phyloP scores from a whole-genome alignment of 1,284 basidiomycete species.

The Rhodotorula sp. region DNA sequence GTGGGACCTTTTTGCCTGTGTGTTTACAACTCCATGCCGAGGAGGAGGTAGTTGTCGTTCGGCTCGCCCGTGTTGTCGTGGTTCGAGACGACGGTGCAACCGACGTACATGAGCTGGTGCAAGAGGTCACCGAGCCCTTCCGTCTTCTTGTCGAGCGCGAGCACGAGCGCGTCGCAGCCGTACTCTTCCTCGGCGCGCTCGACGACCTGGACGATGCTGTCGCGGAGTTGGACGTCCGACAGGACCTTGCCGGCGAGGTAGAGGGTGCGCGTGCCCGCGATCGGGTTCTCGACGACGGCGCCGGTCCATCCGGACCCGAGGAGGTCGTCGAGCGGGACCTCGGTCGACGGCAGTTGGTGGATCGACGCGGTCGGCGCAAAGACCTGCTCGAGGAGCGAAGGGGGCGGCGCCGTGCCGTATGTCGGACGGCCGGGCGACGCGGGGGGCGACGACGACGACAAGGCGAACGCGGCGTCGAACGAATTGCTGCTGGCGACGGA shows the following conservation, averaged over 20 bases:
- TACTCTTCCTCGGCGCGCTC: slow-evolving; percentile 39
- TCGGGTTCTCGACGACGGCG: slow-evolving; percentile 26
- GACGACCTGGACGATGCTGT: slow-evolving; percentile 30
- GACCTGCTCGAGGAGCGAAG: slow-evolving; percentile 27
- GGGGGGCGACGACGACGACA: slow-evolving; percentile 3
- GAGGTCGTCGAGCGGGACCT: slow-evolving; percentile 29
- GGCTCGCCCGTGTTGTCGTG: slow-evolving; percentile 9
- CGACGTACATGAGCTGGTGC: slow-evolving; percentile 40
- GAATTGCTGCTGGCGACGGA: slow-evolving; percentile 1
- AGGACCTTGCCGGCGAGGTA: slow-evolving; percentile 28
- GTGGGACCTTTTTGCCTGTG: too few species aligned
- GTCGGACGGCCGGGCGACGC: not conserved
- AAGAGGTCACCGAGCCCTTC: slow-evolving; percentile 23
- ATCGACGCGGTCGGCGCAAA: slow-evolving; percentile 32
- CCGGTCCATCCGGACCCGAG: slow-evolving; percentile 31
- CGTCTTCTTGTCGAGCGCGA: slow-evolving; percentile 34
- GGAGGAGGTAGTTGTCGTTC: slow-evolving; percentile 9
- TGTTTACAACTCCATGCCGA: slow-evolving; percentile 13
- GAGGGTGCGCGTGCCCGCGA: slow-evolving; percentile 31
- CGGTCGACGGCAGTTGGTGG: slow-evolving; percentile 23
- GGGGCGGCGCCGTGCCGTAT: not conserved
- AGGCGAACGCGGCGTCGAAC: not conserved
- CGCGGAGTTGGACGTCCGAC: slow-evolving; percentile 34
- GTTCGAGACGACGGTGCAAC: slow-evolving; percentile 24
- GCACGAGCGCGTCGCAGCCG: slow-evolving; percentile 31